A percentile compares a stretch with the other conserved stretches of the same genome.
Evolutionary conservation across 805 yeast genomes (phyloP).

Genomic region (Myxozyma lipomycoides): DNA sequence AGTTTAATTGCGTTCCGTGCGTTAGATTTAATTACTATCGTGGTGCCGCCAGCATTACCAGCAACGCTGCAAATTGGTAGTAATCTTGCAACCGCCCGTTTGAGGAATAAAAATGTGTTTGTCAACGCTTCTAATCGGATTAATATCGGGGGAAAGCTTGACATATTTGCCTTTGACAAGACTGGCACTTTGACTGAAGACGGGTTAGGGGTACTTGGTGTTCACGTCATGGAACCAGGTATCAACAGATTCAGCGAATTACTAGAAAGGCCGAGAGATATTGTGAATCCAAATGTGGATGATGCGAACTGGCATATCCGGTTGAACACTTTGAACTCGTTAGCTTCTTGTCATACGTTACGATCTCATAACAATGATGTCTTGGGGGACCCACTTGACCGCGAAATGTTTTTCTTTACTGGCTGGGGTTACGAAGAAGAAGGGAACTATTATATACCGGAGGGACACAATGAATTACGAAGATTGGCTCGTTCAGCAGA

Average conservation of each 20-base stretch:
- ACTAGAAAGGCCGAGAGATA: slow-evolving; percentile 1
- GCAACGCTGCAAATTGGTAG: slow-evolving; percentile 97
- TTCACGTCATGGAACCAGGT: slow-evolving; percentile 41
- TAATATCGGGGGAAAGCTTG: slow-evolving; percentile 93
- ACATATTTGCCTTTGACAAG: slow-evolving; percentile 88
- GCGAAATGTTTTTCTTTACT: slow-evolving; percentile 89
- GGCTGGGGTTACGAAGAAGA: slow-evolving; percentile 74
- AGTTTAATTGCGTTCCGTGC: slow-evolving; percentile 79
- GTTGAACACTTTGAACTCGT: slow-evolving; percentile 43
- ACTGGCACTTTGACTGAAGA: slow-evolving; percentile 98
- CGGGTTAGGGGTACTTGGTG: slow-evolving; percentile 79
- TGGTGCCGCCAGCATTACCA: slow-evolving; percentile 97
- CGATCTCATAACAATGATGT: slow-evolving; percentile 71
- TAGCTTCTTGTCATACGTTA: slow-evolving; percentile 85
- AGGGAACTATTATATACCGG: slow-evolving; percentile 39
- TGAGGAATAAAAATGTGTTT: slow-evolving; percentile 64
- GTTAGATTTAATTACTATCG: slow-evolving; percentile 88
- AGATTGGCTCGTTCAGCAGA: slow-evolving; percentile 38
- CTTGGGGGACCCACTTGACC: slow-evolving; percentile 91
- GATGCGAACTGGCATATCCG: slow-evolving; percentile 7
- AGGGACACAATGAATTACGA: slow-evolving; percentile 10
- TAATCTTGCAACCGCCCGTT: slow-evolving; percentile 77
- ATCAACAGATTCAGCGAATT: slow-evolving; percentile 9
- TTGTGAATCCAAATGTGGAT: slow-evolving; percentile 10
- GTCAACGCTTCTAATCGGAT: slow-evolving; percentile 94